Percentiles rank a stretch among this genome's conserved stretches.
Evolutionary conservation across 495 filamentous ascomycete genomes (phyloP).

Genomic region (Xylaria curta): DNA sequence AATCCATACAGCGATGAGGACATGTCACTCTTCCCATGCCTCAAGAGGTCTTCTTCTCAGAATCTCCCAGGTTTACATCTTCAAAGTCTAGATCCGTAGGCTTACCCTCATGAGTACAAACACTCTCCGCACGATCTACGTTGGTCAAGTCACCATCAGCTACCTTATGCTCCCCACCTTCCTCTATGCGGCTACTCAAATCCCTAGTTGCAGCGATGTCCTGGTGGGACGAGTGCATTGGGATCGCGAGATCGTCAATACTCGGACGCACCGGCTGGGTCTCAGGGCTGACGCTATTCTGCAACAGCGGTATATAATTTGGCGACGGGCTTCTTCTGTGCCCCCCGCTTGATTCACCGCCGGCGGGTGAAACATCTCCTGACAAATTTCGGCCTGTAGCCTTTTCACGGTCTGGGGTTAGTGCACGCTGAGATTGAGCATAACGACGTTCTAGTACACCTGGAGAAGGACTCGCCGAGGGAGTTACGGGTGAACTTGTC

Average conservation of each 20-base stretch:
- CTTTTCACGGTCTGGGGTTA: conserved; percentile 37
- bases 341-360: conserved; percentile 28
- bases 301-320: conserved; percentile 33
- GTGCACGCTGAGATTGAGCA: conserved; percentile 28
- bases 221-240: conserved; percentile 26
- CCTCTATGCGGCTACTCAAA: not conserved
- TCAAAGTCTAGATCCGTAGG: conserved; percentile 29
- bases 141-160: conserved; percentile 18
- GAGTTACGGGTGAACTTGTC: not conserved
- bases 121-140: not conserved
- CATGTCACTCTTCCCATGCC: not conserved
- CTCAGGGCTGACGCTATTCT: conserved; percentile 24
- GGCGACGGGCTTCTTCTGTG: conserved; percentile 25
- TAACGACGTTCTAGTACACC: conserved; percentile 32
- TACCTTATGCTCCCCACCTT: conserved; percentile 11
- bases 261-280: conserved; percentile 9
- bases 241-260: conserved; percentile 33
- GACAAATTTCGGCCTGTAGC: conserved; percentile 46
- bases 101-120: conserved; percentile 24
- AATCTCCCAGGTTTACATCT: conserved; percentile 32
- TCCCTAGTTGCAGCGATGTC: conserved; percentile 18
- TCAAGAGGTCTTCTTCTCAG: conserved; percentile 30
- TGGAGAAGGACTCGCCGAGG: conserved; percentile 33
- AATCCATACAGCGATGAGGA: not conserved
- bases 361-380: conserved; percentile 23